phyloP scores from a whole-genome alignment of 2,329 filamentous ascomycete genomes.

The Endothia cerciana region DNA sequence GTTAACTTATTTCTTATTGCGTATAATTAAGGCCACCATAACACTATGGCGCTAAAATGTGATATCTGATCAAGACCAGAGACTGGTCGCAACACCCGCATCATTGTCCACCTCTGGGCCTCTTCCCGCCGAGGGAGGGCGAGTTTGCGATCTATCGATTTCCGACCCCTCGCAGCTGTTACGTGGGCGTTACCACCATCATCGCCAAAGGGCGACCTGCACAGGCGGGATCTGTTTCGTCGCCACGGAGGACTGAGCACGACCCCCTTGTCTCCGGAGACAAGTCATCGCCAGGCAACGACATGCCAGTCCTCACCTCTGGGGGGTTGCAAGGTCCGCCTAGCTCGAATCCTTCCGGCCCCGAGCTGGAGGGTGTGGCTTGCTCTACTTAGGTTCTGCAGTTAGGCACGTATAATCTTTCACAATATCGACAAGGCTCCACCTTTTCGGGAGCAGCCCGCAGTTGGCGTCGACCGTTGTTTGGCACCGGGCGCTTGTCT shows the following conservation, averaged over 20 bases:
- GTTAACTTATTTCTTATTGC: constrained; percentile 15
- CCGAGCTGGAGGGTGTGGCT: background rate
- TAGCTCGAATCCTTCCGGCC: constrained; percentile 7
- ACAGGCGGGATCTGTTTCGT: background rate
- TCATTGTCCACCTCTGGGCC: constrained; percentile 11
- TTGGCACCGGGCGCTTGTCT: background rate
- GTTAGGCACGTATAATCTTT: background rate
- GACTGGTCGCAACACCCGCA: constrained; percentile 21
- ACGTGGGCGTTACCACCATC: background rate
- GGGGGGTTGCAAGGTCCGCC: background rate
- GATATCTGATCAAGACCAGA: constrained; percentile 25
- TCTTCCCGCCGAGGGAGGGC: constrained; percentile 7
- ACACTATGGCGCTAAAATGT: constrained; percentile 21
- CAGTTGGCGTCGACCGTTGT: constrained; percentile 6
- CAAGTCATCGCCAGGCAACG: background rate
- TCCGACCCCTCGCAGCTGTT: constrained; percentile 18
- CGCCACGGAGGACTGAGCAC: no score
- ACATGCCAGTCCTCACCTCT: background rate
- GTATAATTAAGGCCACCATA: constrained; percentile 22
- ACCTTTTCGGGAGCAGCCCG: constrained; percentile 3
- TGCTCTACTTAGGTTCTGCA: background rate
- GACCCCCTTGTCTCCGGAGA: no score
- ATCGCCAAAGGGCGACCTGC: background rate
- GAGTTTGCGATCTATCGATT: constrained; percentile 17
- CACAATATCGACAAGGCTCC: constrained; percentile 11